Conservation (phyloP, 176 grass and related monocot species). For the Urochloa ruziziensis region DNA sequence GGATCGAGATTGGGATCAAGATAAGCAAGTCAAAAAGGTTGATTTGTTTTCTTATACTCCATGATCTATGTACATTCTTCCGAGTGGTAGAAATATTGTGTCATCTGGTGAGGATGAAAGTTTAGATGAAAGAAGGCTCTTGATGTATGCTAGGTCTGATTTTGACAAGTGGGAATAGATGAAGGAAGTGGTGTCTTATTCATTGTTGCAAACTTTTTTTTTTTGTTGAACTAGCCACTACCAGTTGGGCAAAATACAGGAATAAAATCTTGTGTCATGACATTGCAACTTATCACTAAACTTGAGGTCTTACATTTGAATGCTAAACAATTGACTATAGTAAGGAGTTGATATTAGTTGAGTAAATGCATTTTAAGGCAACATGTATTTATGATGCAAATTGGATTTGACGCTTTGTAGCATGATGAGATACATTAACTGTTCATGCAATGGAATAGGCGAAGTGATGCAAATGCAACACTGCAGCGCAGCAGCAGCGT, state of each 20-base stretch:
- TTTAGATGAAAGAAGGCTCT: neutral
- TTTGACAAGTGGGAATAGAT: neutral
- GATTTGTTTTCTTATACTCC: neutral
- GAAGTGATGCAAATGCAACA: neutral
- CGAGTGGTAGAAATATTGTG: neutral
- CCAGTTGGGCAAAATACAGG: neutral
- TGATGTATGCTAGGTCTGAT: neutral
- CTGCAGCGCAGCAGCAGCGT: neutral
- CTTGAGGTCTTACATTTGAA: neutral
- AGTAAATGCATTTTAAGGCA: neutral
- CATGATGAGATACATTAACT: neutral
- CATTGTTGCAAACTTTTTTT: neutral
- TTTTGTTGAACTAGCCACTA: neutral
- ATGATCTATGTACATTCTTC: conserved; percentile 13
- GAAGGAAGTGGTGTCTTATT: neutral
- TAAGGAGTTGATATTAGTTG: neutral
- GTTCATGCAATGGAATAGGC: neutral
- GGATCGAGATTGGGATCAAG: conserved; percentile 38
- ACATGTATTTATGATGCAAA: neutral
- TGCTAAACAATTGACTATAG: neutral
- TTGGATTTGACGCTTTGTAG: neutral
- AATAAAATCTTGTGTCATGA: neutral
- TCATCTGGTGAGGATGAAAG: neutral
- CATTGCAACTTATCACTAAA: neutral
- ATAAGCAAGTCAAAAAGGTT: neutral